Percentiles rank a stretch among this genome's conserved stretches.
These are phyloP conservation scores for Apodospora peruviana DNA, from an alignment of 495 filamentous ascomycete genomes.

Conservation along the genomic window DNA sequence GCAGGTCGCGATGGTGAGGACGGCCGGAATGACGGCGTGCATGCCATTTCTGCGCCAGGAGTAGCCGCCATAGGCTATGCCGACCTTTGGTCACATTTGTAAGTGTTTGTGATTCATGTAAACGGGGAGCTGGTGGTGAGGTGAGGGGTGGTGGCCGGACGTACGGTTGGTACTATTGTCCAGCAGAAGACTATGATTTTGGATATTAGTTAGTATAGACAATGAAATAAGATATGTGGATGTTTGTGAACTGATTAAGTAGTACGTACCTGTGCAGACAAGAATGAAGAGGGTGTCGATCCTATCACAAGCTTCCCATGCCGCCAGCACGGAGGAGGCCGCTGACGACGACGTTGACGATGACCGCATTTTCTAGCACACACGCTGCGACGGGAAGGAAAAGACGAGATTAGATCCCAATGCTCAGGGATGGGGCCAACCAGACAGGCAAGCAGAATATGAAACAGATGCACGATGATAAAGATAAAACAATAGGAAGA, in stretches of 20 bases:
- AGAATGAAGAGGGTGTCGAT: slow-evolving; percentile 25
- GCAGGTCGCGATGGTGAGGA: slow-evolving; percentile 21
- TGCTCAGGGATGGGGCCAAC: too few species aligned
- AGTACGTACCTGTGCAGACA: slow-evolving; percentile 23
- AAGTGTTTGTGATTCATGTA: neutral
- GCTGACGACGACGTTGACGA: neutral
- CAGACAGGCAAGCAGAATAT: too few species aligned
- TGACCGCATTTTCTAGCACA: neutral
- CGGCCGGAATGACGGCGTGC: slow-evolving; percentile 16
- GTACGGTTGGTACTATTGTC: slow-evolving; percentile 24
- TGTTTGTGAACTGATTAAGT: too few species aligned
- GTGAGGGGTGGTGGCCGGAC: neutral
- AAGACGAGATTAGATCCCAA: too few species aligned
- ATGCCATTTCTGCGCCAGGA: slow-evolving; percentile 22
- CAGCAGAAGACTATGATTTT: slow-evolving; percentile 26
- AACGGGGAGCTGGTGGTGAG: neutral
- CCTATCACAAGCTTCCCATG: slow-evolving; percentile 23
- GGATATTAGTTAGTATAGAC: too few species aligned
- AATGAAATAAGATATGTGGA: too few species aligned
- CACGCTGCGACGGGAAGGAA: too few species aligned
- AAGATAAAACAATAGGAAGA: too few species aligned
- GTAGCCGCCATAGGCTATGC: slow-evolving; percentile 23
- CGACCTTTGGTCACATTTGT: slow-evolving; percentile 11
- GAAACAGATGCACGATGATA: too few species aligned
- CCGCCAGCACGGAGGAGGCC: slow-evolving; percentile 16